Percentiles rank a stretch among this genome's conserved stretches.
phyloP scores from a whole-genome alignment of 257 asterid species.

The Rehmannia glutinosa region DNA sequence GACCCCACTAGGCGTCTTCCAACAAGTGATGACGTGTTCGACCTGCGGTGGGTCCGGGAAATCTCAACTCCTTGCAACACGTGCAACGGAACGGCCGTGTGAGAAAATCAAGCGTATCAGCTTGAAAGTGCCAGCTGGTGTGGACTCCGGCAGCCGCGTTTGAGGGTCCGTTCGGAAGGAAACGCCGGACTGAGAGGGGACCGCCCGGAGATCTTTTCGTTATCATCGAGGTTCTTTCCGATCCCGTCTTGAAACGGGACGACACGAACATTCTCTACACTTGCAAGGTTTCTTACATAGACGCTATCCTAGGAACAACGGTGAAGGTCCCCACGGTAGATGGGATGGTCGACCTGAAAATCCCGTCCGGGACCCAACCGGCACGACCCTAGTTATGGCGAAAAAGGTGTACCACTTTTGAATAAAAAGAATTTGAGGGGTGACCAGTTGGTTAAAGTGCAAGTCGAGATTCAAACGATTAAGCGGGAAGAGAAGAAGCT shows the following conservation, averaged over 20 bases:
- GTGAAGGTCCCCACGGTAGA: constrained; percentile 90
- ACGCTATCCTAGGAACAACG: constrained; percentile 85
- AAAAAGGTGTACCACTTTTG: constrained; percentile 77
- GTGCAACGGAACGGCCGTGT: constrained; percentile 82
- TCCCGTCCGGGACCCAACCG: constrained; percentile 91
- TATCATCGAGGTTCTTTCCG: constrained; percentile 68
- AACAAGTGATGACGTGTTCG: constrained; percentile 90
- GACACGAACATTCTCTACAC: constrained; percentile 83
- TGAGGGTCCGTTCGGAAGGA: constrained; percentile 89
- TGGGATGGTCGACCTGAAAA: constrained; percentile 83
- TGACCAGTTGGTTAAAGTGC: constrained; percentile 94
- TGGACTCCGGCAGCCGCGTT: constrained; percentile 82
- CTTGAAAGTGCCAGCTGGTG: constrained; percentile 94
- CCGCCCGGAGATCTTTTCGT: constrained; percentile 96
- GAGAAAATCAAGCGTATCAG: constrained; percentile 87
- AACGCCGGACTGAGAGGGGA: constrained; percentile 92
- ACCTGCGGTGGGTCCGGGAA: constrained; percentile 82
- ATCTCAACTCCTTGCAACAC: constrained; percentile 74
- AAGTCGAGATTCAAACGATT: constrained; percentile 94
- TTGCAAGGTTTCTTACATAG: constrained; percentile 81
- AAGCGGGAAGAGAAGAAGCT: constrained; percentile 90
- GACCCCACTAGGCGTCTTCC: constrained; percentile 97
- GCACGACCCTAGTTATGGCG: constrained; percentile 93
- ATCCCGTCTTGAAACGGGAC: constrained; percentile 76
- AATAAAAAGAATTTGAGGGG: constrained; percentile 85